Base-by-base conservation (phyloP, 108 stramenopile genomes). In the Cylindrotheca closterium region DNA sequence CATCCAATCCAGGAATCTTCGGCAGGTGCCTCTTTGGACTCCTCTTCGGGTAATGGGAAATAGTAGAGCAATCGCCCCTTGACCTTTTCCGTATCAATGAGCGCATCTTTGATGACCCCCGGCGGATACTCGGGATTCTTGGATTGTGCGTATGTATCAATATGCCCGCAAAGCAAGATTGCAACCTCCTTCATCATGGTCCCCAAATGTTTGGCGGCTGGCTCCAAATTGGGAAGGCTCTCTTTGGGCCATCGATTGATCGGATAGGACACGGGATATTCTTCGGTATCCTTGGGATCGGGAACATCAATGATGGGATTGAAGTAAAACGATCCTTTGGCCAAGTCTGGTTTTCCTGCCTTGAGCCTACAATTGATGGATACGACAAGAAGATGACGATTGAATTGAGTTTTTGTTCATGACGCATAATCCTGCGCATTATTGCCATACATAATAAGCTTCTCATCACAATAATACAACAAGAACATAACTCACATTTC, bases 51-150 rank as follows among this genome's bases (percentile, higher is more conserved):
- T 4, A 96, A 46, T 17, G 96, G 96, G 71, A 77, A 97, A 66
- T 97, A 97, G 46, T 97, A 97, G 27, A 97, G 66, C 15, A 97
- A 70, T 18, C 96, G 80, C 2, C 89, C 92, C 73, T 97, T 97
- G 27, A 77, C 92, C 70, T 97, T 97, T 51, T 93, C 90, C 1
- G 96, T 92, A 8, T 63, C 61, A 30, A 66, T 64, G 78, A 97
- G 79, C 8, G 77, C 63, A 23, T 74, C 52, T 60, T 74, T 81
- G 12, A 96, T 47, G 15, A 67, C 48, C 1, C 58, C 8, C 19
- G 51, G 33, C 18, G 57, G 62, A 64, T 91, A 87, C 17, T 23
- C 23, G 10, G 31, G 17, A 47, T 51, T 51, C 26, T 50, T 17
- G 23, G 29, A 29, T 21, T 54, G 59, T 8, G 57, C 73, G 60